These are phyloP conservation scores for Populus hybrid DNA, from an alignment of 441 rosid species.

Conservation along the genomic window DNA sequence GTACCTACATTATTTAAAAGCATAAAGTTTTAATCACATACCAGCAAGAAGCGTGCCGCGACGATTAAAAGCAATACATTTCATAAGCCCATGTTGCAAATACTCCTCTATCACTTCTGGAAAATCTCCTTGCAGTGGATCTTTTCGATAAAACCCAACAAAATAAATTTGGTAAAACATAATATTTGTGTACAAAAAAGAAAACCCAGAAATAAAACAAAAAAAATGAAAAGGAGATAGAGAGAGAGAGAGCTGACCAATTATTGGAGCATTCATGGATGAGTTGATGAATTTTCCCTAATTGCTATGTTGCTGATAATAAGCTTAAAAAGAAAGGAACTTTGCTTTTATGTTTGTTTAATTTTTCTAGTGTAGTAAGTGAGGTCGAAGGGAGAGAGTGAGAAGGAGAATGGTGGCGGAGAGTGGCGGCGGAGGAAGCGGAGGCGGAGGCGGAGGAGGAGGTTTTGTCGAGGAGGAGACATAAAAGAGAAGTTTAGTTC, in stretches of 20 bases:
- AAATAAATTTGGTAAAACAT: background rate
- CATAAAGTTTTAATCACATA: constrained; percentile 16
- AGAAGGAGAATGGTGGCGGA: background rate
- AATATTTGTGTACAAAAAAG: background rate
- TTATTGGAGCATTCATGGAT: constrained; percentile 69
- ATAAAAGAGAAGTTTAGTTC: background rate
- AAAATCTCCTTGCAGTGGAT: constrained; percentile 98
- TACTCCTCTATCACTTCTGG: constrained; percentile 98
- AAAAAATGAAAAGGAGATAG: background rate
- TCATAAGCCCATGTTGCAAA: constrained; percentile 90
- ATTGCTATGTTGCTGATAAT: background rate
- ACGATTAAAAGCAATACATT: constrained; percentile 94
- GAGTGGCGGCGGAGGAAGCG: background rate
- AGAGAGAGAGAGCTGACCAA: constrained; percentile 43
- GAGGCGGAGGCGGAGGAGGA: background rate
- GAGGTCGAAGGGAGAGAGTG: background rate
- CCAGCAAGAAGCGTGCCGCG: constrained; percentile 99
- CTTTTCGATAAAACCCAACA: constrained; percentile 29
- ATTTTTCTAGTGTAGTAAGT: background rate
- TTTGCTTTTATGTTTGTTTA: background rate
- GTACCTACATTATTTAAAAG: background rate
- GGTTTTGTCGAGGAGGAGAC: background rate
- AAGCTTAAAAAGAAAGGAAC: background rate
- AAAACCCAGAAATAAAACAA: background rate
- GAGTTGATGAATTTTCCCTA: background rate